Conservation (phyloP, 2,329 filamentous ascomycete species). For the Aplosporella prunicola region DNA sequence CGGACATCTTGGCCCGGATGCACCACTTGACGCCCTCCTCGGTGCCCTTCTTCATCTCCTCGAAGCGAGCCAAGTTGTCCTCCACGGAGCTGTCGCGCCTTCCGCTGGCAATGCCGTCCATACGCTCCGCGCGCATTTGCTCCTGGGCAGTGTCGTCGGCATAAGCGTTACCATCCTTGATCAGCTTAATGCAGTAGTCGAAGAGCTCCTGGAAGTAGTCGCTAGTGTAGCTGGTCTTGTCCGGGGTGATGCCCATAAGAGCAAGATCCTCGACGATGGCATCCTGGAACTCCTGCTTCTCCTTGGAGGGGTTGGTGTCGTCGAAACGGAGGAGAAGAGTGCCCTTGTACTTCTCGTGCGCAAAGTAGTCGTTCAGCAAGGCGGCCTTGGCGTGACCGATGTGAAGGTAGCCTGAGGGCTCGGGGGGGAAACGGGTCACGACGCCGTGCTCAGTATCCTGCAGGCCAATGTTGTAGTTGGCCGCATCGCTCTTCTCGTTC, state of each 20-base stretch:
- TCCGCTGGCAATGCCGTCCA: slow-evolving; percentile 72
- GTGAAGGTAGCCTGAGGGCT: slow-evolving; percentile 91
- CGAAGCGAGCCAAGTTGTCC: slow-evolving; percentile 77
- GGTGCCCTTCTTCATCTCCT: slow-evolving; percentile 84
- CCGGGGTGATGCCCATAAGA: slow-evolving; percentile 85
- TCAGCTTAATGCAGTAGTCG: slow-evolving; percentile 72
- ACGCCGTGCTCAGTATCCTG: slow-evolving; percentile 80
- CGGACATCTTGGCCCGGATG: slow-evolving; percentile 88
- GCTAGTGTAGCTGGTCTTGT: slow-evolving; percentile 78
- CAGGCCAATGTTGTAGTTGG: slow-evolving; percentile 80
- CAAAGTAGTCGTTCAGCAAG: slow-evolving; percentile 92
- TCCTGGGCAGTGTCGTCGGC: slow-evolving; percentile 90
- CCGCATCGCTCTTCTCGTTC: slow-evolving; percentile 56
- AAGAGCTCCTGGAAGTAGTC: slow-evolving; percentile 94
- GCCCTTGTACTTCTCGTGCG: slow-evolving; percentile 84
- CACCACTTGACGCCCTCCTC: slow-evolving; percentile 75
- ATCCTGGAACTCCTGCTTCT: slow-evolving; percentile 94
- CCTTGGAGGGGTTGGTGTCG: slow-evolving; percentile 94
- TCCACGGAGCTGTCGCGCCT: slow-evolving; percentile 70
- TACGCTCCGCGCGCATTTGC: slow-evolving; percentile 75
- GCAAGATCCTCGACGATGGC: slow-evolving; percentile 85
- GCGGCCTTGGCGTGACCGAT: slow-evolving; percentile 94
- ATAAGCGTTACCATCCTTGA: slow-evolving; percentile 81
- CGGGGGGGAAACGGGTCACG: slow-evolving; percentile 84
- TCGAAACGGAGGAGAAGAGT: slow-evolving; percentile 88